Conservation (phyloP, 2,329 filamentous ascomycete genomes). For the Botrytis medusae region DNA sequence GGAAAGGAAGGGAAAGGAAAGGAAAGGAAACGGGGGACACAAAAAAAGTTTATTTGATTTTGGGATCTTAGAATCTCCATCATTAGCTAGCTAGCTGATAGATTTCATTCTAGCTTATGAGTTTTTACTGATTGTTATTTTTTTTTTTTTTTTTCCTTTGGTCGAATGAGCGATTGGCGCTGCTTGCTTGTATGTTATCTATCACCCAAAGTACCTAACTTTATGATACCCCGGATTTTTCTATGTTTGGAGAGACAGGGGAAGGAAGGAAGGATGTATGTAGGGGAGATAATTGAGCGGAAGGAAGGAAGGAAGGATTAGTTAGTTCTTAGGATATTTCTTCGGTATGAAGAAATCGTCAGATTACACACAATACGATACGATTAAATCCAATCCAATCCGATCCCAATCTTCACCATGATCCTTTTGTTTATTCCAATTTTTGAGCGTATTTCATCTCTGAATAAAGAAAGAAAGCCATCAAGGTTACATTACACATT, state of each 20-base stretch:
- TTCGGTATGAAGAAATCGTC: not conserved
- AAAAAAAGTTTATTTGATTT: conserved; percentile 6
- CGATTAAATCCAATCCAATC: too few species aligned
- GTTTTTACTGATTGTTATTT: too few species aligned
- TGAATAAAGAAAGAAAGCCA: too few species aligned
- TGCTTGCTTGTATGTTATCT: not conserved
- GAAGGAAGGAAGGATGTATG: not conserved
- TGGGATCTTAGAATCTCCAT: not conserved
- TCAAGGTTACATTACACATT: too few species aligned
- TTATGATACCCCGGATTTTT: conserved; percentile 12
- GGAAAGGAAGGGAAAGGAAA: not conserved
- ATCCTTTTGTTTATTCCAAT: too few species aligned
- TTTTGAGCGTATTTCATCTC: too few species aligned
- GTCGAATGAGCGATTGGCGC: not conserved
- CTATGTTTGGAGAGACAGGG: not conserved
- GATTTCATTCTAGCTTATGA: not conserved
- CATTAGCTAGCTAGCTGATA: not conserved
- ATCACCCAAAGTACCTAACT: not conserved
- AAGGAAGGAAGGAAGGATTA: too few species aligned
- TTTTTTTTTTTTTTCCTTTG: not conserved
- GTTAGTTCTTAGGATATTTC: not conserved
- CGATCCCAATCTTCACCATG: too few species aligned
- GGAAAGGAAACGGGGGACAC: not conserved
- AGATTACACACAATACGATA: not conserved
- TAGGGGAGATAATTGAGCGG: not conserved